Evolutionary conservation across 179 eudicot genomes (phyloP).

Genomic region (Spergularia azorica): DNA sequence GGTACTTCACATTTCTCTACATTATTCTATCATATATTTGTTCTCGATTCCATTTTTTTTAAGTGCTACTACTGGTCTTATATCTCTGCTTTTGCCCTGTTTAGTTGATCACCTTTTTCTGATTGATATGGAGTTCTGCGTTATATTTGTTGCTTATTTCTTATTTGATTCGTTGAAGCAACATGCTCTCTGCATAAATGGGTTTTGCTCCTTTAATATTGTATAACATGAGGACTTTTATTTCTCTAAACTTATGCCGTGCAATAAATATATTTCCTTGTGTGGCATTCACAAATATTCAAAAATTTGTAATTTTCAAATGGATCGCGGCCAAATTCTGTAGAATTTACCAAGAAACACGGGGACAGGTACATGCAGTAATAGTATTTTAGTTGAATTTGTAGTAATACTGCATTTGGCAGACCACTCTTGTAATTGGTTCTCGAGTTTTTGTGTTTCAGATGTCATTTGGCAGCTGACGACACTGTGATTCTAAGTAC

Average conservation of each 20-base stretch:
- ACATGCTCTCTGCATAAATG: background rate
- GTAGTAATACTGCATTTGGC: background rate
- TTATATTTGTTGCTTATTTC: constrained; percentile 1
- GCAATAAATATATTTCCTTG: background rate
- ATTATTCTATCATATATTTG: background rate
- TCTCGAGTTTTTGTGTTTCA: constrained; percentile 13
- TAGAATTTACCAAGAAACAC: background rate
- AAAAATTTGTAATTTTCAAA: background rate
- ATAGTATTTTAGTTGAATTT: background rate
- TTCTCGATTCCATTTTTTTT: background rate
- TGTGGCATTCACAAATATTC: background rate
- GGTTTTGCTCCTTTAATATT: background rate
- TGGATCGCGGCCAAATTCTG: background rate
- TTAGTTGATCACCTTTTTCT: background rate
- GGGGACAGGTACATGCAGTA: background rate
- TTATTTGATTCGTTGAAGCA: background rate
- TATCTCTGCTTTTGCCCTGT: background rate
- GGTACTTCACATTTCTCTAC: constrained; percentile 38
- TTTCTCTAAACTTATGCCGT: background rate
- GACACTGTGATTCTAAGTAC: background rate
- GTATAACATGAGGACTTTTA: background rate
- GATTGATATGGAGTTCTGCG: background rate
- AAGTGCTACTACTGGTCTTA: background rate
- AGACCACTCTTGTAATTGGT: constrained; percentile 16
- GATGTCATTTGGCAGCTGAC: background rate